Base-by-base conservation (phyloP, 140 eudicot species). In the Senecio squalidus region DNA sequence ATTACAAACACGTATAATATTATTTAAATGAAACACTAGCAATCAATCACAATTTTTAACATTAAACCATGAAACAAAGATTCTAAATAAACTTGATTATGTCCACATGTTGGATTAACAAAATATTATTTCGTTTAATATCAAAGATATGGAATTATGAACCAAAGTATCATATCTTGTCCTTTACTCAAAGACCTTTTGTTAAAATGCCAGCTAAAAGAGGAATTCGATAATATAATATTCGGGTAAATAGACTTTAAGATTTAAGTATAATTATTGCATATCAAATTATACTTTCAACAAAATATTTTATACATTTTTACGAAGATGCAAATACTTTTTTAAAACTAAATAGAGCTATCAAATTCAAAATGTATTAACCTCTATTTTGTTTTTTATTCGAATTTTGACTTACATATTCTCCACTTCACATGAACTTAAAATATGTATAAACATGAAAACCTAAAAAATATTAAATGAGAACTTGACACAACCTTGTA, bases 81-180 rank as follows among this genome's bases (percentile, higher is more conserved):
- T 63, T 45, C 60, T 62, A 45, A 34, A 44, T 45, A 43, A 68
- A 45, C 56, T 61, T 70, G 50, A 29, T 61, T 62, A 21, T 15
- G 70, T 54, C 60, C 60, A 54, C 38, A 55, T 54, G 52, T 44
- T 55, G 60, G 53, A 25, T 62, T 62, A 30, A 62, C 6, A 43
- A 38, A 54, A 54, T 54, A 54, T 62, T 45, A 24, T 62, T 28
- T n/a, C 44, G 25, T 62, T 71, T 44, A 63, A 47, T 54, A 71
- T 62, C 65, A 33, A 54, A 45, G 76, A 71, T 71, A 62, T 54
- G 60, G 66, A 45, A 71, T 62, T 71, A 62, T 54, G 60, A 60
- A 62, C 52, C 41, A 54, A 28, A 30, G 50, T 20, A 41, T 62
- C 63, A 53, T 39, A 54, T 31, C 71, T 26, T 69, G 69, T 55